Base-by-base conservation (phyloP, 2,329 filamentous ascomycete species). In the Clarireedia monteithiana region DNA sequence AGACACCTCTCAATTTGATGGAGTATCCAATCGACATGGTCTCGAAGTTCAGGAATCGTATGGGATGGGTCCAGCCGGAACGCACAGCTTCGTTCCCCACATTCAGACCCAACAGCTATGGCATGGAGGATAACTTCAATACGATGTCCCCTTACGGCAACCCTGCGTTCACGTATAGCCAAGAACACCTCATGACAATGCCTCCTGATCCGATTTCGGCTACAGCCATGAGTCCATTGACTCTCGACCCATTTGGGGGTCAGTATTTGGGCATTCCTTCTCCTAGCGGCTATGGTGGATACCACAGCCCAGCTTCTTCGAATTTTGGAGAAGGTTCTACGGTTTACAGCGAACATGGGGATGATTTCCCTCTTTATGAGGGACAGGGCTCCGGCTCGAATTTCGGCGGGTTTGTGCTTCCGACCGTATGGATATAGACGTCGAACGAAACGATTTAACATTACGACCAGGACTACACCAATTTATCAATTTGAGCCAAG, bases 21-120 rank as follows among this genome's bases (percentile, higher is more conserved):
- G 83, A 88, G 63, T 84, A 85, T 59, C 86, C 88, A 17, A 83
- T 87, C 55, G 80, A 88, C 62, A 82, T 83, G 48, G 82, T 88
- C 55, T 74, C 76, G 56, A 82, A 84, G 64, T 90, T 91, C 71
- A 83, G 85, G 63, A 76, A 74, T 38, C 81, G 84, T 62, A 84
- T 89, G 75, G 83, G 85, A 48, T 88, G 83, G 83, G 69, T 76
- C 46, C 77, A 82, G 59, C 82, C 82, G 10, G 73, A 76, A 60
- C 74, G 80, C 60, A 82, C 82, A 45, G 77, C 74, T 5, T 82
- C 81, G 9, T 84, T 84, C 69, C 81, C 82, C 26, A 79, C 80
- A 66, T 84, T 84, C 68, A 71, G 78, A 61, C 74, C 75, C 48
- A 78, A 77, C 63, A 79, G 77, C 67, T 83, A 81, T 65, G 75